A percentile compares a stretch with the other conserved stretches of the same genome.
Conservation (phyloP, 148 eudicot genomes). For the Arbutus unedo region DNA sequence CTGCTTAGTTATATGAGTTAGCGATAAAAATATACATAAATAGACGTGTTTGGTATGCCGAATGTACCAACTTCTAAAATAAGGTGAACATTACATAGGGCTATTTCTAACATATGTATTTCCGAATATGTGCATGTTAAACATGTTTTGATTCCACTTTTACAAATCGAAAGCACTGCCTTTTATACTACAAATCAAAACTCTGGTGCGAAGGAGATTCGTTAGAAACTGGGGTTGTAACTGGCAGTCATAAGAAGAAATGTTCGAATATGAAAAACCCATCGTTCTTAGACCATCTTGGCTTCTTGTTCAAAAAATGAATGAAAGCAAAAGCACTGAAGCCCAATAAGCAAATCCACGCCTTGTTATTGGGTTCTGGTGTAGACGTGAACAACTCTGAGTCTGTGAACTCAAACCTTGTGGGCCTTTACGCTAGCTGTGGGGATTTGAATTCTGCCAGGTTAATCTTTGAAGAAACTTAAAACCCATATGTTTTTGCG, state of each 20-base stretch:
- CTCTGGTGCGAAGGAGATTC: background rate
- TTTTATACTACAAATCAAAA: background rate
- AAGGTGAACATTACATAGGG: no score
- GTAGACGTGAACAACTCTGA: slow-evolving; percentile 12
- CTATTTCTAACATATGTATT: no score
- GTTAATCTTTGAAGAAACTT: slow-evolving; percentile 41
- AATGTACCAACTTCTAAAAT: no score
- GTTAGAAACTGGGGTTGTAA: background rate
- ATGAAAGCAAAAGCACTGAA: slow-evolving; percentile 42
- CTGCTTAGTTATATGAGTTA: no score
- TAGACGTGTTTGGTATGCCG: no score
- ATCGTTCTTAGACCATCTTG: slow-evolving; percentile 10
- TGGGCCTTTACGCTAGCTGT: slow-evolving; percentile 52
- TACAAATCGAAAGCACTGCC: no score
- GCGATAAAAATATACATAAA: no score
- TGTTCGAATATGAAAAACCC: background rate
- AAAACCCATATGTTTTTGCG: slow-evolving; percentile 52
- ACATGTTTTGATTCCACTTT: no score
- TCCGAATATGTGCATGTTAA: no score
- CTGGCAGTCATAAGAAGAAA: no score
- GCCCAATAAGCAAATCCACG: slow-evolving; percentile 59
- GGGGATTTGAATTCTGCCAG: slow-evolving; percentile 49
- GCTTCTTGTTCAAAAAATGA: slow-evolving; percentile 46
- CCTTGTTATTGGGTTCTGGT: slow-evolving; percentile 31
- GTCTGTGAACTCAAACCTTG: slow-evolving; percentile 44